Percentiles rank a stretch among this genome's conserved stretches.
Evolutionary conservation across 805 yeast genomes (phyloP).

Genomic region (Wickerhamomyces ciferrii): DNA sequence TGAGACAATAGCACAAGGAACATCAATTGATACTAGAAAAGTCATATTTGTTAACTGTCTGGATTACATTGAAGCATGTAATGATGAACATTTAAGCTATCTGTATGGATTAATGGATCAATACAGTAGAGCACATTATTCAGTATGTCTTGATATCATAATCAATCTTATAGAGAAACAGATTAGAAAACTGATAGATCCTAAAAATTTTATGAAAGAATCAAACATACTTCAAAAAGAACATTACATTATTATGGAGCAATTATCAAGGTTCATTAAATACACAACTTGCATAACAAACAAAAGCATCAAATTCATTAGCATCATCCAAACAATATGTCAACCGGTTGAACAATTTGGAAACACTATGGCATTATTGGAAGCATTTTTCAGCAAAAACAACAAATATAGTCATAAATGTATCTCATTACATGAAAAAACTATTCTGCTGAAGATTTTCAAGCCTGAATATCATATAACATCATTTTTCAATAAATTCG

Average conservation of each 20-base stretch:
- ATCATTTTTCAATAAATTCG: neutral
- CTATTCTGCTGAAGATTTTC: neutral
- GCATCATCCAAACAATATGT: neutral
- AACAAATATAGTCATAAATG: neutral
- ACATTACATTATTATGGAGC: conserved; percentile 7
- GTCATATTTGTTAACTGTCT: too few species aligned
- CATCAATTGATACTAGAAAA: neutral
- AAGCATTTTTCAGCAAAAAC: conserved; percentile 2
- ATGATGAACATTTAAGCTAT: neutral
- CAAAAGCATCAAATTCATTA: neutral
- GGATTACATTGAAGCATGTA: neutral
- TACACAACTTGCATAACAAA: neutral
- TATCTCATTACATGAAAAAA: neutral
- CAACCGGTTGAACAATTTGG: neutral
- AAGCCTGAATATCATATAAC: conserved; percentile 2
- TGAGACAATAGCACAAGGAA: neutral
- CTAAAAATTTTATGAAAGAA: neutral
- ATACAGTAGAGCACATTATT: neutral
- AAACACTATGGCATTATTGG: neutral
- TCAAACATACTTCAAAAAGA: conserved; percentile 1
- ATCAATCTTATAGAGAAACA: conserved; percentile 1
- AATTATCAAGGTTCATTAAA: conserved; percentile 4
- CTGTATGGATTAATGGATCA: neutral
- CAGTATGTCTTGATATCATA: neutral
- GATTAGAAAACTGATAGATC: conserved; percentile 1